Base-by-base conservation (phyloP, 2,329 filamentous ascomycete species). In the Scytalidium lignicola region DNA sequence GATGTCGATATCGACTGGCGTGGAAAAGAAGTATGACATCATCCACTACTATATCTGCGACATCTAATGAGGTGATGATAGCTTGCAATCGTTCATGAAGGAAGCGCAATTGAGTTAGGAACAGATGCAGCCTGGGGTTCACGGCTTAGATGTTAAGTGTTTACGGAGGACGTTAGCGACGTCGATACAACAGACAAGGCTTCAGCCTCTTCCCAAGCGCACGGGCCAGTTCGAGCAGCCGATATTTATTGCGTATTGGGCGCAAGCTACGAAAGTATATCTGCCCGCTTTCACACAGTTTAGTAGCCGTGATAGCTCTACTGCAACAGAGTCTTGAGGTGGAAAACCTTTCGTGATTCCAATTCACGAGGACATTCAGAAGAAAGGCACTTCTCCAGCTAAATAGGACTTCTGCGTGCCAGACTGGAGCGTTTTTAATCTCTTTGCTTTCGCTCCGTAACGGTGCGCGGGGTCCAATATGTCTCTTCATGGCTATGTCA, bases 21-120 rank as follows among this genome's bases (percentile, higher is more conserved):
- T 96, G 61, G 91, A 91, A 76, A 97, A 99, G 75, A 95, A 95
- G 74, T 95, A 95, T 60, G 93, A 95, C 93, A 97, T 96, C 10
- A 37, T 37, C 15, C 32, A 37, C 32, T 4, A 15, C n/a, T 37
- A 17, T 13, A 15, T 37, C 15, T 5, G 5, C 12, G 15, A 37
- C 32, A 26, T 26, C 8, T 13, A 5, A 17, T 5, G 15, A 37
- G 4, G 32, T n/a, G 32, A 13, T 17, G 15, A 37, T 37, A 4
- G 15, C 32, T 9, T 13, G 15, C 32, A 37, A 37, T n/a, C 15
- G 32, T 37, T 37, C 8, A 37, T 13, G 5, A 17, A 37, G 32
- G 15, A 17, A 37, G n/a, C 32, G n/a, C 15, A 5, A 17, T 4
- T 4, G 32, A 37, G 15, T 13, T 37, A n/a, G 32, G 15, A 5